Base-by-base conservation (phyloP, 2,329 filamentous ascomycete genomes). In the Ambrosiella cleistominuta region DNA sequence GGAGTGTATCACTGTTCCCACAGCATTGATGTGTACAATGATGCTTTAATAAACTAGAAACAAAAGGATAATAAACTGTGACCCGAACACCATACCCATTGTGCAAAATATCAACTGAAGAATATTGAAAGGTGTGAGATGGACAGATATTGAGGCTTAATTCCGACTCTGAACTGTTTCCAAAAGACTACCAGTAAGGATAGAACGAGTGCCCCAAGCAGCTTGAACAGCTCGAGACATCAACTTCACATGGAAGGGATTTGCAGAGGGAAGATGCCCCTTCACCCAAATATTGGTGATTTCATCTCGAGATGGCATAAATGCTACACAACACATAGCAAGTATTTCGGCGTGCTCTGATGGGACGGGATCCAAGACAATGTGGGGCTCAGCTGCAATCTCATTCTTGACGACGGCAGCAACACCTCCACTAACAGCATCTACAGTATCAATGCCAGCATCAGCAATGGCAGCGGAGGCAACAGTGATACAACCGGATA, bases 251-350 rank as follows among this genome's bases (percentile, higher is more conserved):
- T 72, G 67, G 9, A 67, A 62, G 40, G 65, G 57, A 50, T 70
- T 61, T 19, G 72, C 71, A 2, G 72, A 68, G 1, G 76, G 71
- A 7, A 79, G 62, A 60, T 74, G 71, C 5, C 93, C 91, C 71
- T 90, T 96, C 66, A 94, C 80, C 93, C 93, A 98, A 15, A 97
- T 70, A 66, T 95, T 90, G 7, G 91, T 96, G 56, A 97, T 82
- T 69, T 98, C 93, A 64, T 97, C 91, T 62, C 90, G 78, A 19
- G 77, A 78, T 56, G 89, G 86, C 63, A 97, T 76, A 69, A 96
- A 97, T 9, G 85, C 93, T 42, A 98, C 85, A 62, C 93, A 88
- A 70, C 88, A 95, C 53, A 87, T 88, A 9, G 90, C 88, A 51
- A 86, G 69, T 56, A 97, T 80, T 40, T 82, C 78, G 36, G 80